Evolutionary conservation across 768 basidiomycete species (phyloP), one percentile per base, ranked within the genome.

Genomic region (Trametes meyenii): DNA sequence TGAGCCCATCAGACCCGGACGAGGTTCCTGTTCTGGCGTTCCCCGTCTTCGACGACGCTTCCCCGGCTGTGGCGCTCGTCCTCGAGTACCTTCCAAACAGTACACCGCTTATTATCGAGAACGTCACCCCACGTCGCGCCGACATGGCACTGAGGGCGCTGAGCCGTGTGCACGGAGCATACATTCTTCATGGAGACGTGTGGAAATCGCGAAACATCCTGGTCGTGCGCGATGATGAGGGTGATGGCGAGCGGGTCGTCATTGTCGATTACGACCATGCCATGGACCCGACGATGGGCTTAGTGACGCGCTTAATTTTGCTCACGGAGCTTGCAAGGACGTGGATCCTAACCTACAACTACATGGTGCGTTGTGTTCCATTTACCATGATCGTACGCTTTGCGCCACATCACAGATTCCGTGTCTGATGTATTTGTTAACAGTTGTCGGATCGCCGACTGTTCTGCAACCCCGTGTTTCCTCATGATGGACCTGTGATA

Each of bases 11-110:
- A 8, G 29, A 33, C 29, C 29, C 29, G 29, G 29, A 33, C 29
- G 29, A 33, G 29, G 29, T 33, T 33, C 29, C 29, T 33, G 29
- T 33, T 33, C 8, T 7, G 19, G 36, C 39, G 21, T 39, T 2
- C 19, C 46, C 54, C 5, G 26, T 55, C 13, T 36, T 38, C 36
- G 54, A 24, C 11, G 35, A 38, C 29, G 38, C 29, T 17, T 33
- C 43, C 2, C 57, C 52, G 17, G 33, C 58, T 8, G 45, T 36
- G 12, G 65, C 52, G 6, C 52, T 66, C 19, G 38, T 66, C 21
- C 53, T 66, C 5, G 61, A 66, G 43, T 63, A 60, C 36, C 33
- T 66, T 33, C 48, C 65, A 5, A 52, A 57, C 39, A 39, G 51
- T 33, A 24, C 13, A n/a, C 33, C 3, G 36, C 19, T 66, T 14